These are phyloP conservation scores for Monilinia polystroma DNA, from an alignment of 2,329 filamentous ascomycete genomes.

Conservation along the genomic window DNA sequence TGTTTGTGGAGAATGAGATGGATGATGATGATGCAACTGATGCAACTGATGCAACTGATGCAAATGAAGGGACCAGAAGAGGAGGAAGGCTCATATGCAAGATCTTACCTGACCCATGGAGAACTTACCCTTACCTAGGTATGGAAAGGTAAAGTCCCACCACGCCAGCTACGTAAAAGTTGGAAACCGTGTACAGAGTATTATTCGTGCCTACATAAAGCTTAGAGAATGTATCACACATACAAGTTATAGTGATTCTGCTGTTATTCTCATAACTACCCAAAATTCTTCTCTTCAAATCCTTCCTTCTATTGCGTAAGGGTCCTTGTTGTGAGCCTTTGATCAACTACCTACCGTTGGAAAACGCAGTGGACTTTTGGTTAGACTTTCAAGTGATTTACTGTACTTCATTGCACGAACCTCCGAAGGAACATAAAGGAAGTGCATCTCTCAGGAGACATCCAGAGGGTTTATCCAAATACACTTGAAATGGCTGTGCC, in stretches of 20 bases:
- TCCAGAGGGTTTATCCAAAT: background rate
- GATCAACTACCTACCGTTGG: no score
- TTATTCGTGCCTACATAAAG: background rate
- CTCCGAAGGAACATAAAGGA: background rate
- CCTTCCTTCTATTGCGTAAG: constrained; percentile 2
- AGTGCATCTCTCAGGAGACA: background rate
- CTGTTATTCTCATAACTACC: background rate
- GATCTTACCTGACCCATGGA: no score
- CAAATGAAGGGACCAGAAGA: no score
- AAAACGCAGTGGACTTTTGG: background rate
- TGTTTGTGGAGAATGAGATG: constrained; percentile 8
- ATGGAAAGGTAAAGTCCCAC: background rate
- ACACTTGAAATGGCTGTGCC: constrained; percentile 35
- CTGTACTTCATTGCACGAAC: background rate
- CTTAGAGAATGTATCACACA: background rate
- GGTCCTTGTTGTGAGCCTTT: background rate
- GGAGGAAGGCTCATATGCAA: no score
- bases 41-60: no score
- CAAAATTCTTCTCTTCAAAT: background rate
- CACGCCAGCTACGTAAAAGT: background rate
- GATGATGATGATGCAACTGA: no score
- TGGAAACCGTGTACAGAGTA: background rate
- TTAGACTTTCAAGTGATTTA: background rate
- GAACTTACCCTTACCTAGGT: background rate
- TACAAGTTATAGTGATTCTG: background rate